Percentiles rank a stretch among this genome's conserved stretches.
These are phyloP conservation scores for Echinochloa phyllopogon DNA, from an alignment of 176 grass and related monocot species.

Conservation along the genomic window DNA sequence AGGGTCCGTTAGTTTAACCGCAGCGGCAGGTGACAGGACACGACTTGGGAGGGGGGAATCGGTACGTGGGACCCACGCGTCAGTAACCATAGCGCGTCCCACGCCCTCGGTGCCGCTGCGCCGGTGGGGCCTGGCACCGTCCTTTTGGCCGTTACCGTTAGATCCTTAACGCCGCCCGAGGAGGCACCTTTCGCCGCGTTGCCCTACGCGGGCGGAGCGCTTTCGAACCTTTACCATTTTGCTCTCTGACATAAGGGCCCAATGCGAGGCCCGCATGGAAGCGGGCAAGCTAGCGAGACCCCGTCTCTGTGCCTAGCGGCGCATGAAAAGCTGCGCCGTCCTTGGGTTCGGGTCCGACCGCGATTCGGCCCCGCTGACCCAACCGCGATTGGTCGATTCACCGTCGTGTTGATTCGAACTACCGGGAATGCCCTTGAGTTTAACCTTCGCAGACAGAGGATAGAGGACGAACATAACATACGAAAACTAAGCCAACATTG, in stretches of 20 bases:
- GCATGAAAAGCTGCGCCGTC: neutral
- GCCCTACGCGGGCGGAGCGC: neutral
- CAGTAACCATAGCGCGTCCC: neutral
- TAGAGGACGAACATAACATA: too few species aligned
- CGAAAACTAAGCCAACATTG: too few species aligned
- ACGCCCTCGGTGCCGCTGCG: constrained; percentile 22
- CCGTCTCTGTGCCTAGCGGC: neutral
- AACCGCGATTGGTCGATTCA: neutral
- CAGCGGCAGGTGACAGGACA: constrained; percentile 40
- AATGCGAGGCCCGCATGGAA: accelerated
- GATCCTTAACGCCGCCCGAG: constrained; percentile 29
- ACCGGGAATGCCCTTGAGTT: constrained; percentile 20
- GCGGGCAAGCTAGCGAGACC: accelerated
- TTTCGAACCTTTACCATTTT: neutral
- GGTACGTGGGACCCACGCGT: accelerated
- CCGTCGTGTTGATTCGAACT: neutral
- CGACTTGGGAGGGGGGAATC: neutral
- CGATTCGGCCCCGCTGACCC: constrained; percentile 27
- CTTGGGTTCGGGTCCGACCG: constrained; percentile 30
- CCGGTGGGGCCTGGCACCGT: neutral
- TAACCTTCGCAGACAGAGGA: neutral
- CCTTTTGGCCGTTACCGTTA: constrained; percentile 58
- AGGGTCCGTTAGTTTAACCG: neutral
- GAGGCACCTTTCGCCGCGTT: constrained; percentile 39
- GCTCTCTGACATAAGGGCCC: neutral